Base-by-base conservation (phyloP, 1,284 basidiomycete species). In the Microbotryum silenes-acaulis region DNA sequence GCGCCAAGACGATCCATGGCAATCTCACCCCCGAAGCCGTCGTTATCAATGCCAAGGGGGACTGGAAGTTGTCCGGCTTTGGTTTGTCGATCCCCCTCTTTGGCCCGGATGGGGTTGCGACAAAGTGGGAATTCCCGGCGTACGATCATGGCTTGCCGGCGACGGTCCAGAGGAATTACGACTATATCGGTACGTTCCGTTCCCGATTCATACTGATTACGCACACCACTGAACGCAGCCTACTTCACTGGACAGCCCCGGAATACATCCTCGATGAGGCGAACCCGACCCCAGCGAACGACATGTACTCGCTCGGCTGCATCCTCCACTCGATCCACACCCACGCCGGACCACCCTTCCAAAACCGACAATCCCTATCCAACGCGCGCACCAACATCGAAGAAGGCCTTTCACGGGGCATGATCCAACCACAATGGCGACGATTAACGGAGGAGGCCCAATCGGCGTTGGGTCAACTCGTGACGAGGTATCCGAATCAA, bases 61-160 rank as follows among this genome's bases (percentile, higher is more conserved):
- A 99, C 75, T 99, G 94, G 94, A 99, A 97, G 78, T 81, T 99
- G 54, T 86, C 88, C 18, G 93, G 92, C 0, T 82, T 97, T 50
- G 89, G 88, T 6, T 79, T 93, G 56, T 91, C 90, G 0, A 91
- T 93, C 20, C 82, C 89, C 2, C 78, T 97, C 3, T 77, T 83
- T 44, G 79, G 81, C 37, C 77, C 85, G 1, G 85, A 88, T n/a
- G 91, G 90, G 1, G 79, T 82, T 6, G 79, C 85, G 0, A 85
- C 89, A 1, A 83, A 84, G 31, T 96, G 90, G 85, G 85, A 88
- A 64, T 94, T 89, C 72, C 92, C 92, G 0, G 87, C 89, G 33
- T 88, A 86, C 66, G 92, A 97, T 75, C 84, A 84, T 20, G 81
- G 86, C 52, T 77, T 90, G 27, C 89, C 91, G 0, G 77, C 84